A percentile compares a stretch with the other conserved stretches of the same genome.
phyloP scores from a whole-genome alignment of 140 eudicot species.

The Anethum foeniculum region DNA sequence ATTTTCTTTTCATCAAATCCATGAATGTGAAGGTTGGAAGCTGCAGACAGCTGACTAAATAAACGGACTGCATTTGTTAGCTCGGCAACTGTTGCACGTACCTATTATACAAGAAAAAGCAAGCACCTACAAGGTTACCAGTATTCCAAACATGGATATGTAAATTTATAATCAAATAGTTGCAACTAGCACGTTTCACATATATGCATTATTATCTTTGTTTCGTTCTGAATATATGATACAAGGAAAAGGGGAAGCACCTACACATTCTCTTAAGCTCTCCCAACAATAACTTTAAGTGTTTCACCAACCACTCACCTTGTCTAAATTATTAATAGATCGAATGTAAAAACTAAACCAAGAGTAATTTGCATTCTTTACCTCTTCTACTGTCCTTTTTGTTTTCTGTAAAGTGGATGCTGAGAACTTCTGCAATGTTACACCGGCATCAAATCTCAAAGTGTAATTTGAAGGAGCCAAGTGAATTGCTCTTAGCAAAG shows the following conservation, averaged over 20 bases:
- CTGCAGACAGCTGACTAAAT: conserved; percentile 72
- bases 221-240: not conserved
- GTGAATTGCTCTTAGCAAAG: conserved; percentile 88
- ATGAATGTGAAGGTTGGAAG: conserved; percentile 69
- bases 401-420: conserved; percentile 85
- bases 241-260: not conserved
- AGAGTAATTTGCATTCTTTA: conserved; percentile 17
- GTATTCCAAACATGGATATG: not conserved
- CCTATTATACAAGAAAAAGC: conserved; percentile 27
- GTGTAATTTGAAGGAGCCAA: conserved; percentile 95
- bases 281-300: not conserved
- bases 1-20: conserved; percentile 98
- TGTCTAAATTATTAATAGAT: not conserved
- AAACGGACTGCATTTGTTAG: conserved; percentile 85
- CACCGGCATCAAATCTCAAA: conserved; percentile 80
- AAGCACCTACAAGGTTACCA: too few species aligned
- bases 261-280: not conserved
- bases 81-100: conserved; percentile 87
- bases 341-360: not conserved
- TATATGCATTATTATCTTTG: not conserved
- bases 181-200: not conserved
- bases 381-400: conserved; percentile 89
- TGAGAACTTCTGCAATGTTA: conserved; percentile 84
- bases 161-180: not conserved
- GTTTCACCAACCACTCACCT: not conserved